Percentiles rank a stretch among this genome's conserved stretches.
Evolutionary conservation across 768 basidiomycete species (phyloP).

Genomic region (Leccinum longicurvipes): DNA sequence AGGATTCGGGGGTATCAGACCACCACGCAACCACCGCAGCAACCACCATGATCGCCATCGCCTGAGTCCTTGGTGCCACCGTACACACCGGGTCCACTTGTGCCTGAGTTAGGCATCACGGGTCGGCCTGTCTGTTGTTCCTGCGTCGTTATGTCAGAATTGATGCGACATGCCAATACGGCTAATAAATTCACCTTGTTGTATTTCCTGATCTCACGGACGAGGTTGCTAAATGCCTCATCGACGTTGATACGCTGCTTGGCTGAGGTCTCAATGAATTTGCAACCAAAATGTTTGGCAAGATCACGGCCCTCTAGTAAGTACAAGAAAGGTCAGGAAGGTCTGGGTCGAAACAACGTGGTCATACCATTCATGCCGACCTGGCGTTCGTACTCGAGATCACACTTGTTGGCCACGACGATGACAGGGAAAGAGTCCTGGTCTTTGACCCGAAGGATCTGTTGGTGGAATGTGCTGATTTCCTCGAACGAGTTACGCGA

Average conservation of each 20-base stretch:
- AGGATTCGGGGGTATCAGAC: conserved; percentile 28
- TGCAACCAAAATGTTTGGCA: conserved; percentile 91
- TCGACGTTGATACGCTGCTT: conserved; percentile 97
- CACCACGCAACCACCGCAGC: conserved; percentile 70
- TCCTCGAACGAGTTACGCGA: conserved; percentile 97
- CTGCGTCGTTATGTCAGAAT: conserved; percentile 34
- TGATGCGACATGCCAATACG: neutral
- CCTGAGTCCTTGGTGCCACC: conserved; percentile 40
- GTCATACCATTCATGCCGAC: conserved; percentile 88
- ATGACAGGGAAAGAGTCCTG: conserved; percentile 94
- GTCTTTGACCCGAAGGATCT: conserved; percentile 95
- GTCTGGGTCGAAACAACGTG: neutral
- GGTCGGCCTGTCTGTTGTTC: conserved; percentile 80
- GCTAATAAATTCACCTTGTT: conserved; percentile 64
- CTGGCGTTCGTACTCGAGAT: conserved; percentile 93
- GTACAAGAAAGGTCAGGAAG: neutral
- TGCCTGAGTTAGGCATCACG: conserved; percentile 43
- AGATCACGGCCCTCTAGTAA: conserved; percentile 90
- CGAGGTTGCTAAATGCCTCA: conserved; percentile 90
- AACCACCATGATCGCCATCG: conserved; percentile 55
- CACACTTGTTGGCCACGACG: conserved; percentile 97
- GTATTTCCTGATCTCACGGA: conserved; percentile 90
- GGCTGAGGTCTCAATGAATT: conserved; percentile 94
- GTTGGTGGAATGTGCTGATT: conserved; percentile 93
- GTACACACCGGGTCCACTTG: conserved; percentile 47